phyloP scores from a whole-genome alignment of 345 rosid species.

The Streptanthus diversifolius region DNA sequence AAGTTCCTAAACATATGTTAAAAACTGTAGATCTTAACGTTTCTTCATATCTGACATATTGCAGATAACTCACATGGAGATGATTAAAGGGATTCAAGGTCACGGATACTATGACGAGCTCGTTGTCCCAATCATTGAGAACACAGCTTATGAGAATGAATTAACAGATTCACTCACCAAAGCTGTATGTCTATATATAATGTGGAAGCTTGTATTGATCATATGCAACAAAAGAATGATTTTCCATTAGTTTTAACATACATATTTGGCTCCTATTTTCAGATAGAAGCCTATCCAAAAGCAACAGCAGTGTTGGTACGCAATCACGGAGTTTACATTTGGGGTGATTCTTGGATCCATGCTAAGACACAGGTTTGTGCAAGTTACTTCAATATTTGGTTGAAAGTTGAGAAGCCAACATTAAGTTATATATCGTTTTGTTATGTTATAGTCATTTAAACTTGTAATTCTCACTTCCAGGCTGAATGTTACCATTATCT shows the following conservation, averaged over 20 bases:
- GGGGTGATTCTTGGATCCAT: slow-evolving; percentile 99
- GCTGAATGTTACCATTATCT: slow-evolving; percentile 92
- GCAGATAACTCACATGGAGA: slow-evolving; percentile 98
- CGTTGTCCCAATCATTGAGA: slow-evolving; percentile 92
- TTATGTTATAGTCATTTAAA: background rate
- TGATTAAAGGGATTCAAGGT: slow-evolving; percentile 98
- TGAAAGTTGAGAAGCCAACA: slow-evolving; percentile 13
- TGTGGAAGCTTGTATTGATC: background rate
- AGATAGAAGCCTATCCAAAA: slow-evolving; percentile 90
- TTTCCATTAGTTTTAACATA: background rate
- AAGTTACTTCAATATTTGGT: slow-evolving; percentile 7
- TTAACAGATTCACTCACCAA: slow-evolving; percentile 87
- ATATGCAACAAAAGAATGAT: background rate
- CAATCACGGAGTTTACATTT: slow-evolving; percentile 85
- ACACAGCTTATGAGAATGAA: slow-evolving; percentile 85
- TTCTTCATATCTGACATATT: slow-evolving; percentile 1
- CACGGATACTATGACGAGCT: slow-evolving; percentile 96
- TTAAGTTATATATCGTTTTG: background rate
- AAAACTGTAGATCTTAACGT: slow-evolving; percentile 6
- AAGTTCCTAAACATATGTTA: background rate
- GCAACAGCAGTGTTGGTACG: slow-evolving; percentile 94
- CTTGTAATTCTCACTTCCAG: slow-evolving; percentile 39
- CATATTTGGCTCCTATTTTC: slow-evolving; percentile 16
- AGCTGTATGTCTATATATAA: slow-evolving; percentile 51
- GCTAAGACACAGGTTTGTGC: slow-evolving; percentile 92